Evolutionary conservation across 1,139 yeast genomes (phyloP), one percentile per base, ranked within the genome.

Genomic region (Entelexis paramagnoliae): DNA sequence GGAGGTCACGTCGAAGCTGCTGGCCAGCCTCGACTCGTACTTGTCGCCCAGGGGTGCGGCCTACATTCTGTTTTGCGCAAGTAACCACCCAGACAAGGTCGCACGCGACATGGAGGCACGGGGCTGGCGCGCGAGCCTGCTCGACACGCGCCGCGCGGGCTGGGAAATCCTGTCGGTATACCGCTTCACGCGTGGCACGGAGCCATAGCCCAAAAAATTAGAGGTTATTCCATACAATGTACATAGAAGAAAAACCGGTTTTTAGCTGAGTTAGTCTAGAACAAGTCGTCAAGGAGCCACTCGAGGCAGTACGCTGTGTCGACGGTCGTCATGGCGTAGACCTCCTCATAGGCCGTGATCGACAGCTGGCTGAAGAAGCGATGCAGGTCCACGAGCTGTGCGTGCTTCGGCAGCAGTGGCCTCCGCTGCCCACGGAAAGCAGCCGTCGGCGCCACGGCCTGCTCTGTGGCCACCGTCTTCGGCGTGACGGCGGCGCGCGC

Each of bases 151-250:
- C 51, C 85, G 84, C 61, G 96, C 96, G 0, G 97, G 97, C 0
- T 87, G 96, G 96, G 98, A 91, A 66, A 91, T 84, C n/a, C 70
- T 91, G 36, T 77, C 86, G 55, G 82, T 91, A 14, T 64, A 64
- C 59, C 56, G 66, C 40, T 68, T 70, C 46, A 28, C 35, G 3
- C 49, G 56, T 17, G 41, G 28, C 6, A 22, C n/a, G n/a, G n/a
- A 22, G 24, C 24, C 24, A 22, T 22, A 22, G 24, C n/a, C n/a
- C n/a, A n/a, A n/a, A n/a, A n/a, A n/a, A n/a, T n/a, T n/a, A n/a
- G n/a, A n/a, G n/a, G n/a, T n/a, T n/a, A n/a, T n/a, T n/a, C n/a
- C n/a, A n/a, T n/a, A n/a, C n/a, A n/a, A n/a, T n/a, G n/a, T n/a
- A n/a, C n/a, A n/a, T n/a, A n/a, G n/a, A n/a, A n/a, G n/a, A n/a